Base-by-base conservation (phyloP, 345 rosid genomes). In the Camelina laxa region DNA sequence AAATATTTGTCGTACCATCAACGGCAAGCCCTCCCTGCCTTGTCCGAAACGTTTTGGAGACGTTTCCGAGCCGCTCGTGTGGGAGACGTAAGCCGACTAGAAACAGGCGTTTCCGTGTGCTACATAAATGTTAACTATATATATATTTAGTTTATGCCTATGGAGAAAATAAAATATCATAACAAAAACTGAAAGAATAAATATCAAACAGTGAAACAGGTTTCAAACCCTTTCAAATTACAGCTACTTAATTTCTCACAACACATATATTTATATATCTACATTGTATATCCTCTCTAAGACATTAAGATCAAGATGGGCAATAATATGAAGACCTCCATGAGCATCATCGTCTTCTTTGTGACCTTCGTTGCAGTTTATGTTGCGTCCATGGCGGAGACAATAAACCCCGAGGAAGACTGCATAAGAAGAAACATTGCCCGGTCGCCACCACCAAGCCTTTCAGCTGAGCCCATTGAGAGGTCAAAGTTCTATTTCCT, bases 371-470 rank as follows among this genome's bases (percentile, higher is more conserved):
- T 24, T 5, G 51, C 69, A 61, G 3, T 61, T 6, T 72, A 7
- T 50, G 42, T 50, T 50, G 61, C 61, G 69, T 72, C 76, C 15
- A 36, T 36, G 39, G 39, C 39, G 11, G 39, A 9, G 39, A 50
- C 30, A 39, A 51, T 53, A 16, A 62, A 13, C 7, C 42, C 61
- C 4, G 54, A 72, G 53, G 76, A 72, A 61, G 68, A 33, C 62
- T 72, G 68, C 69, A 50, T 61, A 50, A 61, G 75, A 72, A 15
- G 42, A 50, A 72, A 41, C 61, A 50, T 61, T 50, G 60, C 53
- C 33, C 3, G 20, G 31, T 27, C 42, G 5, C 42, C 8, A 72
- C 1, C 51, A 49, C 79, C 54, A 38, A 21, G 60, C 20, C 16
- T 47, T 59, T 55, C 71, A 44, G 50, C 20, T 0, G 49, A 74